Conservation (phyloP, 106 monocot genomes). For the Vanilla planifolia region DNA sequence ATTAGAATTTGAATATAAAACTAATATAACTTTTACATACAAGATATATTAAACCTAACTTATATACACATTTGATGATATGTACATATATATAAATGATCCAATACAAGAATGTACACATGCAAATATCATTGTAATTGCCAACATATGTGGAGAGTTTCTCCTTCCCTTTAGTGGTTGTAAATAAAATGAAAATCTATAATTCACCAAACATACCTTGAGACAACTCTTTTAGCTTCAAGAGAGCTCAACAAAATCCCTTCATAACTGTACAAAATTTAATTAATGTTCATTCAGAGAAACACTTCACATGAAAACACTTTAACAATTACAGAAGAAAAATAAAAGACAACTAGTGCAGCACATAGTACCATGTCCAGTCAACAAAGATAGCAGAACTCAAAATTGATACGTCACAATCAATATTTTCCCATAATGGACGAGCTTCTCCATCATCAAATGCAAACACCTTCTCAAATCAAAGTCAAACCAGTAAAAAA, state of each 20-base stretch:
- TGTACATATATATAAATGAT: too few species aligned
- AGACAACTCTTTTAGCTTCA: slow-evolving; percentile 53
- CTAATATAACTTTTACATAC: too few species aligned
- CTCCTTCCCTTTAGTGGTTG: too few species aligned
- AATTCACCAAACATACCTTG: slow-evolving; percentile 40
- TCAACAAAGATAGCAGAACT: slow-evolving; percentile 27
- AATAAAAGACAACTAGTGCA: neutral
- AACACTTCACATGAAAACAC: too few species aligned
- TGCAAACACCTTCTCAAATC: slow-evolving; percentile 48
- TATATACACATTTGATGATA: too few species aligned
- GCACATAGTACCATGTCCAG: slow-evolving; percentile 59
- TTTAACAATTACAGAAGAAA: neutral
- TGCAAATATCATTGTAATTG: too few species aligned
- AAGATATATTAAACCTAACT: too few species aligned
- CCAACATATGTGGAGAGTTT: too few species aligned
- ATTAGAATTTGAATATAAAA: too few species aligned
- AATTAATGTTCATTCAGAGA: too few species aligned
- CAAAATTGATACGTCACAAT: slow-evolving; percentile 36
- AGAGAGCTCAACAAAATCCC: slow-evolving; percentile 76
- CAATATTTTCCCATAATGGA: slow-evolving; percentile 39
- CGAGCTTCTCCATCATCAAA: slow-evolving; percentile 43
- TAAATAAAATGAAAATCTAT: too few species aligned
- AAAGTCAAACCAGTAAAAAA: neutral
- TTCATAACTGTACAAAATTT: slow-evolving; percentile 66
- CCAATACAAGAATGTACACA: too few species aligned